Base-by-base conservation (phyloP, 2,329 filamentous ascomycete species). In the Exophiala viscosa region DNA sequence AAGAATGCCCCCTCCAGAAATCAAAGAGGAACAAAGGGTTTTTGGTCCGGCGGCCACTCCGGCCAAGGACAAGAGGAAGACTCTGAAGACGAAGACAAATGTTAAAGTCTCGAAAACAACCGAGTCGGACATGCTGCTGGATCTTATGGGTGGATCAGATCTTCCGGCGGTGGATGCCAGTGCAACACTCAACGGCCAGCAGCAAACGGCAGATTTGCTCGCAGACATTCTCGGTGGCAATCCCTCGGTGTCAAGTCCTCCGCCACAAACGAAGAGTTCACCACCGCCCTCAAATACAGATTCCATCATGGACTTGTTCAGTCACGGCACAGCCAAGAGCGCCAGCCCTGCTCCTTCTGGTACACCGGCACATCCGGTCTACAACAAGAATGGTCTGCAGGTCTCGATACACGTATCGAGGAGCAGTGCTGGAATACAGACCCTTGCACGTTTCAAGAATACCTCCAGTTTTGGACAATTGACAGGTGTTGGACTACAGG, bases 1-100 rank as follows among this genome's bases (percentile, higher is more conserved):
- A 73, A 95, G 93, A 70, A 99, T 99, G 95, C 93, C 93, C 6
- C 83, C 93, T 1, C 93, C 93, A 7, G 92, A 97, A 69, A 97
- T 99, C 65, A 90, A 92, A 61, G 93, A 99, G 68, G 90, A 95
- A 69, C 92, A 93, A 49, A 81, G 92, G 55, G 91, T 96, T 2
- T 77, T 99, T 14, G 91, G 91, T 39, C 87, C 92, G 64, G 85
- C 90, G 1, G 77, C 83, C 1, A 66, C 70, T 5, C 56, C 68
- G 31, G 69, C 70, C 54, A 85, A 84, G 69, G 77, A 80, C 59
- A 85, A 82, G 69, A 84, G 85, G 65, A 76, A 75, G 62, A 67
- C 80, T n/a, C 67, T 78, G 45, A 89, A 87, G 67, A 83, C 90
- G 62, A 88, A 85, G 68, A 83, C 85, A 53, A 91, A 86, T 71